Evolutionary conservation across 1,284 basidiomycete genomes (phyloP), one percentile per base, ranked within the genome.

Genomic region (Neonothopanus nambi): DNA sequence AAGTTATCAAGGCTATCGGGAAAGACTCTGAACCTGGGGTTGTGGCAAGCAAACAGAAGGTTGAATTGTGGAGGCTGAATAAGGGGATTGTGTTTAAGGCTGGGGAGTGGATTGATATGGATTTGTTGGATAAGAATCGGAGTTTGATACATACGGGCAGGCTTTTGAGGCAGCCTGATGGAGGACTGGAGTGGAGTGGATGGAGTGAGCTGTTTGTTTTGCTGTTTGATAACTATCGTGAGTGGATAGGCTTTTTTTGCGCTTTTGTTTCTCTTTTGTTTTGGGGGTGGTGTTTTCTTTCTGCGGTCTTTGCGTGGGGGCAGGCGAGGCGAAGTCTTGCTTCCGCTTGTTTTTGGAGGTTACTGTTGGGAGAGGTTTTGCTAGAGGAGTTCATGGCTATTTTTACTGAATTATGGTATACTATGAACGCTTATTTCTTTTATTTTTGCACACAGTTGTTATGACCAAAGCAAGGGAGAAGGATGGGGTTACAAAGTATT

Each of bases 221-320:
- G 54, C 74, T 98, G 3, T 96, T 98, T 66, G 95, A 97, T 67
- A 93, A 96, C 67, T 98, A 96, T 64, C 70, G 93, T 94, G 62
- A 68, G 90, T 37, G 12, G 24, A 48, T 20, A 44, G 26, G 28
- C 3, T 35, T 24, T 35, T 37, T 8, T 46, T 21, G 35, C 33
- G 9, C n/a, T n/a, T n/a, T n/a, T n/a, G n/a, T n/a, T n/a, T n/a
- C n/a, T n/a, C 13, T 26, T 17, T 36, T 43, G 11, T 46, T 52
- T 24, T 24, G 23, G n/a, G 30, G 23, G 37, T 66, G 13, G 63
- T 30, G 59, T 33, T 11, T 48, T 40, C 1, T 39, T 30, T 18
- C 40, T 42, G 8, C 21, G 15, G n/a, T n/a, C n/a, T n/a, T n/a
- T n/a, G n/a, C n/a, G n/a, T n/a, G n/a, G n/a, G n/a, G n/a, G n/a